Evolutionary conservation across 2,329 filamentous ascomycete species (phyloP).

Genomic region (Claviceps sp.): DNA sequence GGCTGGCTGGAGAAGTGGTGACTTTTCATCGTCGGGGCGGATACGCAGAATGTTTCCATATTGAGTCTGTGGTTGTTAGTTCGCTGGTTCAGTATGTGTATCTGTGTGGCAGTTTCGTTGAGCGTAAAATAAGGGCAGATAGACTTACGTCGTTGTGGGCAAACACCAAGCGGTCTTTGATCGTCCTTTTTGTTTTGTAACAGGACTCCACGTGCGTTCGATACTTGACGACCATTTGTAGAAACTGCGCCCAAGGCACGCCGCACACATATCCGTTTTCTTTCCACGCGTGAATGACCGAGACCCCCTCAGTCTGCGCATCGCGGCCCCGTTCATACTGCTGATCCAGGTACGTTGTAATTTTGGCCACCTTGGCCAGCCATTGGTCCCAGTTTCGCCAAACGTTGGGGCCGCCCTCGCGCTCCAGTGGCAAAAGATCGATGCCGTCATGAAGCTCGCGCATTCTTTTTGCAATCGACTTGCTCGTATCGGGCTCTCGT

Average conservation of each 20-base stretch:
- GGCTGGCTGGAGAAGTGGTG: constrained; percentile 72
- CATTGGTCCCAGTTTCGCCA: constrained; percentile 95
- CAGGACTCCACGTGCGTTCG: constrained; percentile 56
- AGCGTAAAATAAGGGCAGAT: background rate
- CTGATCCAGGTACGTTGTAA: constrained; percentile 41
- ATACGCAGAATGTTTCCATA: constrained; percentile 90
- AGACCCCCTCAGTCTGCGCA: constrained; percentile 11
- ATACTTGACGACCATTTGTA: constrained; percentile 61
- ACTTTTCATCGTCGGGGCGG: constrained; percentile 55
- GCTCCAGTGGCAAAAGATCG: constrained; percentile 67
- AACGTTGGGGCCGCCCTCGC: constrained; percentile 64
- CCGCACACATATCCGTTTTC: constrained; percentile 66
- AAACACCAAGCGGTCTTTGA: constrained; percentile 73
- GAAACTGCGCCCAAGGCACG: constrained; percentile 69
- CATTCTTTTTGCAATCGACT: constrained; percentile 95
- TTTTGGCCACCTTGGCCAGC: constrained; percentile 52
- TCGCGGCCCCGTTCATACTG: constrained; percentile 37
- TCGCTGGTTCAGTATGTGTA: background rate
- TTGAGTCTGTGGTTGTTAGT: constrained; percentile 55
- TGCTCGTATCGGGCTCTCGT: constrained; percentile 68
- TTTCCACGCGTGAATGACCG: constrained; percentile 44
- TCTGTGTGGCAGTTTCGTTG: too few relatives aligned
- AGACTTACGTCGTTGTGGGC: constrained; percentile 85
- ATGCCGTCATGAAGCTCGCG: constrained; percentile 89
- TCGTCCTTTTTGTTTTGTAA: constrained; percentile 52